Percentiles rank a stretch among this genome's conserved stretches.
Evolutionary conservation across 1,284 basidiomycete genomes (phyloP).

Genomic region (Cryptococcus maquisensis): DNA sequence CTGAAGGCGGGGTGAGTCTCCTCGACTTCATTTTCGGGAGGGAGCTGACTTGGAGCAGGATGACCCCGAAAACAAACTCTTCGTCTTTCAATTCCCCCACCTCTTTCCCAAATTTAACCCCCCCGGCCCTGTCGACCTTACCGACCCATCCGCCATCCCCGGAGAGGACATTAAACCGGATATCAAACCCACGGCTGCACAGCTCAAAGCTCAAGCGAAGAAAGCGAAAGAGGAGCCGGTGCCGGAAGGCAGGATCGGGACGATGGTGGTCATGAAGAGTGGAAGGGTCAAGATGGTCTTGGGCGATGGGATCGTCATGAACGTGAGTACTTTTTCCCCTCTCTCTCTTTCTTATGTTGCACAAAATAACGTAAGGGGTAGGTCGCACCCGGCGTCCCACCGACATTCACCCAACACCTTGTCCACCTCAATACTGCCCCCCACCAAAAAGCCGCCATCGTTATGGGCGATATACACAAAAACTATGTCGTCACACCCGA

Average conservation of each 20-base stretch:
- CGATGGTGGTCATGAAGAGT: conserved; percentile 73
- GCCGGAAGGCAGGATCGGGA: conserved; percentile 72
- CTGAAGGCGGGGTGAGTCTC: conserved; percentile 36
- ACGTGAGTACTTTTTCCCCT: conserved; percentile 56
- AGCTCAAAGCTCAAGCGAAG: conserved; percentile 14
- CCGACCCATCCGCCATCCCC: conserved; percentile 19
- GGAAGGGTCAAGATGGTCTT: conserved; percentile 83
- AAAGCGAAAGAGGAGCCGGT: conserved; percentile 36
- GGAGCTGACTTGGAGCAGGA: conserved; percentile 21
- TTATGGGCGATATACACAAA: conserved; percentile 80
- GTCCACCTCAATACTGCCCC: conserved; percentile 62
- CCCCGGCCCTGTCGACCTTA: conserved; percentile 19
- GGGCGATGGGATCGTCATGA: conserved; percentile 69
- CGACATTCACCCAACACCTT: conserved; percentile 85
- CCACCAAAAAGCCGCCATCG: conserved; percentile 56
- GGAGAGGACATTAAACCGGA: conserved; percentile 26
- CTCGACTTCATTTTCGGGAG: conserved; percentile 12
- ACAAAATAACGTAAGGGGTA: conserved; percentile 37
- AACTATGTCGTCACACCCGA: conserved; percentile 83
- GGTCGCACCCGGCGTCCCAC: conserved; percentile 77
- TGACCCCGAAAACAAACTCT: conserved; percentile 63
- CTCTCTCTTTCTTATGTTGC: neutral
- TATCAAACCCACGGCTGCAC: conserved; percentile 28
- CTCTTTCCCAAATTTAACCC: conserved; percentile 72
- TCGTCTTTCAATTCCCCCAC: conserved; percentile 89